Evolutionary conservation across 2,329 filamentous ascomycete genomes (phyloP).

Genomic region (Colletotrichum paranaense): DNA sequence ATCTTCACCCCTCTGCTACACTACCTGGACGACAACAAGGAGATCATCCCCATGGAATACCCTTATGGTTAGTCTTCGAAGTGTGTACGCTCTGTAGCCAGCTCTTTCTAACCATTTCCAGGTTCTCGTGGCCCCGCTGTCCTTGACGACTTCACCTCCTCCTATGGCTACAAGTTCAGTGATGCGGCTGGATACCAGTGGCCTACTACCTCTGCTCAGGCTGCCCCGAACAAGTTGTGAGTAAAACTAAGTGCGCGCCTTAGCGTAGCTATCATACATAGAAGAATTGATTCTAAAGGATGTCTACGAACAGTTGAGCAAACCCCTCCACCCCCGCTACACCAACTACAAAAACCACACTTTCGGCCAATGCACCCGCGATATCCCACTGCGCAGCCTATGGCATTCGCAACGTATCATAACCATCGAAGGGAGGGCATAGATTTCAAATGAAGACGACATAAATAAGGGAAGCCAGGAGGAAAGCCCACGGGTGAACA

Average conservation of each 20-base stretch:
- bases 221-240: slow-evolving; percentile 82
- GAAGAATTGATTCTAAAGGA: slow-evolving; percentile 36
- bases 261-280: slow-evolving; percentile 33
- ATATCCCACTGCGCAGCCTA: slow-evolving; percentile 18
- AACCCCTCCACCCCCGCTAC: not conserved
- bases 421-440: slow-evolving; percentile 34
- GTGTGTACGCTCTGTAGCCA: not conserved
- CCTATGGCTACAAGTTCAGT: slow-evolving; percentile 99
- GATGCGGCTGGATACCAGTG: slow-evolving; percentile 96
- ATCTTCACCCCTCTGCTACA: slow-evolving; percentile 98
- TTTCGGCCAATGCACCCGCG: slow-evolving; percentile 17
- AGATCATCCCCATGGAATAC: slow-evolving; percentile 99
- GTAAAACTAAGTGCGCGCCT: slow-evolving; percentile 43
- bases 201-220: slow-evolving; percentile 79
- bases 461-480: slow-evolving; percentile 32
- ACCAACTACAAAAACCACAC: slow-evolving; percentile 17
- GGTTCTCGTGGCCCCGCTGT: slow-evolving; percentile 96
- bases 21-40: slow-evolving; percentile 99
- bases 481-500: slow-evolving; percentile 7
- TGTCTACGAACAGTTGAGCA: slow-evolving; percentile 33
- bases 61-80: slow-evolving; percentile 82
- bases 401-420: slow-evolving; percentile 29
- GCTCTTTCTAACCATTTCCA: slow-evolving; percentile 52
- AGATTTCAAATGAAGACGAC: slow-evolving; percentile 29
- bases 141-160: slow-evolving; percentile 96